Base-by-base conservation (phyloP, 495 filamentous ascomycete genomes). In the Clavariopsis aquatica region DNA sequence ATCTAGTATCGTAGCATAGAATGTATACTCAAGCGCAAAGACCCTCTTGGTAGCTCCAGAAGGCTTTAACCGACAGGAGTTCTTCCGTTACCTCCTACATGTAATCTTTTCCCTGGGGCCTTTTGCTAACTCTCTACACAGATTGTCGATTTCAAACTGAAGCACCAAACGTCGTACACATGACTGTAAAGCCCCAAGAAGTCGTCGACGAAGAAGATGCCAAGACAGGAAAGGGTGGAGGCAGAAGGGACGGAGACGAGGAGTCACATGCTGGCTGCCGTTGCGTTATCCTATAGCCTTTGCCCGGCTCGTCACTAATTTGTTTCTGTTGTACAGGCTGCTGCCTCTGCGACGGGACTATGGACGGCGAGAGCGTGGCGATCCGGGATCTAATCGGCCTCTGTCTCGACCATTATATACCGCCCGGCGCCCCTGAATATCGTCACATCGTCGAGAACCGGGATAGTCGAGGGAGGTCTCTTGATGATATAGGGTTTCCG, bases 171-270 rank as follows among this genome's bases (percentile, higher is more conserved):
- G 90, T 96, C 54, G 86, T 96, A 15, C 92, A 96, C 77, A 96
- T 96, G 92, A 94, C 90, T 22, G 83, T 96, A 58, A 89, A 89
- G 69, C 92, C 92, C 1, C 88, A 92, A 75, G 92, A 96, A 65
- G 80, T 94, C 62, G 83, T 93, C 60, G 92, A 96, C 63, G 92
- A 96, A 71, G 92, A 93, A 73, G 92, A 96, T 63, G 85, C 84
- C 36, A 92, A 92, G 73, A 86, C 83, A 24, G 79, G 84, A 34
- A 96, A 95, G 77, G 77, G 82, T 43, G 81, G 81, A 43, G 75
- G 74, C 28, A 79, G 86, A 45, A 85, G 87, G 34, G 78, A 85
- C 47, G 82, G 84, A 45, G 81, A 78, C 41, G 82, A 81, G 31
- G 88, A 91, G 52, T 78, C 85, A 36, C 84, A 83, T 57, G 81